phyloP scores from a whole-genome alignment of 2,329 filamentous ascomycete species.

The Ophiosphaerella herpotricha region DNA sequence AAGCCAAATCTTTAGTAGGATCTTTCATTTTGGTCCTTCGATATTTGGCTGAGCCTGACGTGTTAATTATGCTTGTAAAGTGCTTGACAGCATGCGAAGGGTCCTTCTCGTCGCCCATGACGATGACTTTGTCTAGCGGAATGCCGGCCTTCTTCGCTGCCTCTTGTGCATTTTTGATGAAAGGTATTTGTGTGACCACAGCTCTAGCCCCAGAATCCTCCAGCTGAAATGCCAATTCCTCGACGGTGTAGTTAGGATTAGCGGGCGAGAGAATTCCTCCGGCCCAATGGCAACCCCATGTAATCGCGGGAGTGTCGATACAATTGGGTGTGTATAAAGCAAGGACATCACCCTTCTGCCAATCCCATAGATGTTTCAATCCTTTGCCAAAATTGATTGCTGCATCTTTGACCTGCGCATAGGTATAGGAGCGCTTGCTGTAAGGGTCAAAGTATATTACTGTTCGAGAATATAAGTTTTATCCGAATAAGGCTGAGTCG shows the following conservation, averaged over 20 bases:
- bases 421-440: constrained; percentile 72
- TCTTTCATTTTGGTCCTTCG: constrained; percentile 64
- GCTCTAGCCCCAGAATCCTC: constrained; percentile 76
- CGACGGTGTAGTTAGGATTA: constrained; percentile 82
- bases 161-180: constrained; percentile 66
- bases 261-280: constrained; percentile 83
- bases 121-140: constrained; percentile 70
- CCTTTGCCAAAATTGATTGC: constrained; percentile 81
- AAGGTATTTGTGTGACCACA: constrained; percentile 72
- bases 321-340: constrained; percentile 83
- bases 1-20: constrained; percentile 74
- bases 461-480: constrained; percentile 43
- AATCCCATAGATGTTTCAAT: constrained; percentile 73
- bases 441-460: constrained; percentile 79
- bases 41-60: constrained; percentile 62
- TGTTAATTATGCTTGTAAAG: constrained; percentile 71
- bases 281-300: constrained; percentile 81
- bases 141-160: constrained; percentile 75
- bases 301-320: constrained; percentile 78
- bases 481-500: not conserved
- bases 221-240: constrained; percentile 85
- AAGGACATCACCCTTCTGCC: constrained; percentile 82
- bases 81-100: constrained; percentile 66
- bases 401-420: constrained; percentile 65
- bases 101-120: constrained; percentile 74